A percentile compares a stretch with the other conserved stretches of the same genome.
These are phyloP conservation scores for Furcasterigmium sp. DNA, from an alignment of 2,329 filamentous ascomycete genomes.

Conservation along the genomic window DNA sequence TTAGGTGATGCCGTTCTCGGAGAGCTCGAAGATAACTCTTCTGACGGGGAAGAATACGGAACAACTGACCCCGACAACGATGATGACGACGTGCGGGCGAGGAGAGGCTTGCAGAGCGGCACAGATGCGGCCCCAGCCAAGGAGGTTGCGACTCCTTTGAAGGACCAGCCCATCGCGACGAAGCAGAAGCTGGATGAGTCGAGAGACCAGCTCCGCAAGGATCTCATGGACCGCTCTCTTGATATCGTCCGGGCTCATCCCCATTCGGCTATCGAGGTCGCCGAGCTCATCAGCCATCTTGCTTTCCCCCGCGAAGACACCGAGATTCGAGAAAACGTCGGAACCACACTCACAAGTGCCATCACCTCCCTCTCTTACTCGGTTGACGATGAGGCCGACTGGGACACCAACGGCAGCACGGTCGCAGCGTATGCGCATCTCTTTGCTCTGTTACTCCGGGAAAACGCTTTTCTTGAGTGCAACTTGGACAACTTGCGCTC, in stretches of 20 bases:
- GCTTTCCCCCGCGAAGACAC: slow-evolving; percentile 53
- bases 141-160: no score
- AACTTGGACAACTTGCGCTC: slow-evolving; percentile 71
- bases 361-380: slow-evolving; percentile 60
- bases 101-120: neutral
- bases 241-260: slow-evolving; percentile 87
- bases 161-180: no score
- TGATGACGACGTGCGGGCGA: slow-evolving; percentile 9
- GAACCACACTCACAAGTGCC: slow-evolving; percentile 76
- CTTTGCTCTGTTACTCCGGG: slow-evolving; percentile 80
- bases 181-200: slow-evolving; percentile 76
- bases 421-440: slow-evolving; percentile 91
- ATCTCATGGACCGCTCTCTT: slow-evolving; percentile 82
- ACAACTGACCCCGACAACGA: no score
- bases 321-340: slow-evolving; percentile 64
- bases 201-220: slow-evolving; percentile 65
- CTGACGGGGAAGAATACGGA: slow-evolving; percentile 16
- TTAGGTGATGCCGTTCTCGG: slow-evolving; percentile 15
- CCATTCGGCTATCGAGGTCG: slow-evolving; percentile 82
- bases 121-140: no score
- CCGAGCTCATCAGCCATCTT: slow-evolving; percentile 77
- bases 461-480: slow-evolving; percentile 72
- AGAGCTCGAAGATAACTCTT: slow-evolving; percentile 15
- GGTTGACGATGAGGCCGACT: slow-evolving; percentile 42
- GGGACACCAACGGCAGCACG: slow-evolving; percentile 56